Evolutionary conservation across 2,329 filamentous ascomycete species (phyloP), one percentile per base, ranked within the genome.

Genomic region (Verticillium alfalfae): DNA sequence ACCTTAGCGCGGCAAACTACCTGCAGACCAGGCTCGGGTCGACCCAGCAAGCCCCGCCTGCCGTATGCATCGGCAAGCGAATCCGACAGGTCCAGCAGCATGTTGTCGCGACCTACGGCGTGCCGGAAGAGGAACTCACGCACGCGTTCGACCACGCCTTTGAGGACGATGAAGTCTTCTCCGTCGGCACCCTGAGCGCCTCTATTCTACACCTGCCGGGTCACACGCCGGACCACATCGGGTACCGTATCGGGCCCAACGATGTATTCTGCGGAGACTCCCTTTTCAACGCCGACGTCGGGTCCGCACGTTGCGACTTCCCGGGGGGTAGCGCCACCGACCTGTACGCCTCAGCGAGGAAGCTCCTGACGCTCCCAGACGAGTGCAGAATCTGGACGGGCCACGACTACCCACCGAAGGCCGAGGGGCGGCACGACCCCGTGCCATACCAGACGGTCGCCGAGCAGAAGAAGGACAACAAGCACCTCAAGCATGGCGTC

Each of bases 1-100:
- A 86, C 63, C 65, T 86, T 2, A 86, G 81, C 5, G 79, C 84
- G 0, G 74, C 83, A 0, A 75, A 74, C 34, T 87, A 86, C 68
- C 75, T 87, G 0, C 81, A 84, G 66, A 69, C 70, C 1, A 70
- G 69, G 7, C 73, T 85, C 0, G 64, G 68, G 0, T 63, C 71
- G 31, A 41, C 58, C 0, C 8, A 63, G 41, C 34, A 52, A 16
- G 26, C 41, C 22, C 45, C 37, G 5, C 65, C 61, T 12, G 57
- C 57, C 15, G 78, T 82, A 31, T 73, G 78, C 58, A 81, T 81
- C 37, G 78, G 79, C 1, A 72, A 76, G 45, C 71, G 76, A 5
- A 79, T 83, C 38, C 67, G 57, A 0, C 61, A 72, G n/a, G 76
- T 82, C 0, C 79, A 84, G 63, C 63, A 70, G 3, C 66, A 72